Evolutionary conservation across 805 yeast genomes (phyloP), one percentile per base, ranked within the genome.

Genomic region (Candida silvatica): DNA sequence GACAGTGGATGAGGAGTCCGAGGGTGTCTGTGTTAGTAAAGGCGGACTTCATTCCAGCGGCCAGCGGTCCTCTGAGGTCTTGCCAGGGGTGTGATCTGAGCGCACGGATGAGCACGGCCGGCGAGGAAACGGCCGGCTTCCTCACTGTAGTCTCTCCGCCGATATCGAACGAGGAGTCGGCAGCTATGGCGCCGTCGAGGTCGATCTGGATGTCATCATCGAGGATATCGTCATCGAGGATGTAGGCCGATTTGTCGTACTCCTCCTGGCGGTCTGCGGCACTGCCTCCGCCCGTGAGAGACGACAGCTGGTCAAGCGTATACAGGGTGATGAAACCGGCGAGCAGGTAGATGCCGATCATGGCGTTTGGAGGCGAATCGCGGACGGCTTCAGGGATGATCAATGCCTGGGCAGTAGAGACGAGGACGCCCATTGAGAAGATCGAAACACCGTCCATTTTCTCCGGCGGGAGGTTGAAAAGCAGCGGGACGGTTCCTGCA

Each of bases 1-100:
- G 46, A 1, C 84, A 72, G 48, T 82, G 94, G 12, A 81, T 61
- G 1, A 80, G 49, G 11, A 82, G 60, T 0, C 87, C 86, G 4
- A 80, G 45, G 0, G 83, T 71, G 2, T 74, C 60, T 1, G 83
- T 58, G 12, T 72, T 57, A 14, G 50, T 46, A 15, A 66, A 34
- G 1, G 71, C 57, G 3, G 66, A 50, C 22, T 36, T 24, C 17
- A 54, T 16, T 7, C 33, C 37, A 8, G 18, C 19, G 31, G 16
- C 18, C 20, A 29, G 7, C 7, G 17, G 20, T 12, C 22, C 14
- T n/a, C 15, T 7, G 29, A 27, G 29, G 14, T 27, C 29, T 7
- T 27, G 8, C 29, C 29, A 27, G 7, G n/a, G n/a, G n/a, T n/a
- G n/a, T n/a, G n/a, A n/a, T n/a, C n/a, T n/a, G n/a, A n/a, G n/a